phyloP scores from a whole-genome alignment of 257 asterid genomes.

The Salvia splendens region DNA sequence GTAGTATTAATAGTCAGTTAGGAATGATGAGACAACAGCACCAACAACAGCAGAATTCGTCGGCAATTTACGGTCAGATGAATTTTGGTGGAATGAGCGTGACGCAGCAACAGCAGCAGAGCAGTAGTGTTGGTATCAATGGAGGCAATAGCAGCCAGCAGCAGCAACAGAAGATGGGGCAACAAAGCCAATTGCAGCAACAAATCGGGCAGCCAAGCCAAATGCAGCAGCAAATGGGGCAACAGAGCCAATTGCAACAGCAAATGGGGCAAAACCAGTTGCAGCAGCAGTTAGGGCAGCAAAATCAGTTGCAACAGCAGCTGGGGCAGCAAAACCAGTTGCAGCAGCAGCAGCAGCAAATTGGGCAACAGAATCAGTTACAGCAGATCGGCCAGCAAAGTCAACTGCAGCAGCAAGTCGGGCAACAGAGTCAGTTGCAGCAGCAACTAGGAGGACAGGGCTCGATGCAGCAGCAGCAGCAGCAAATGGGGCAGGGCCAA shows the following conservation, averaged over 20 bases:
- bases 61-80: conserved; percentile 69
- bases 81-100: conserved; percentile 59
- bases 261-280: conserved; percentile 40
- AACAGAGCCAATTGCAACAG: conserved; percentile 6
- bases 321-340: conserved; percentile 40
- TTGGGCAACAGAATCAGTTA: conserved; percentile 37
- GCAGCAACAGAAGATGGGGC: conserved; percentile 49
- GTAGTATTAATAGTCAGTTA: conserved; percentile 47
- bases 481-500: conserved; percentile 45
- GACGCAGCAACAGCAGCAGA: conserved; percentile 44
- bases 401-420: conserved; percentile 10
- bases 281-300: conserved; percentile 50
- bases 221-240: conserved; percentile 43
- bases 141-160: conserved; percentile 37
- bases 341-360: conserved; percentile 46
- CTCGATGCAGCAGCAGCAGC: conserved; percentile 38
- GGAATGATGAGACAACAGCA: conserved; percentile 56
- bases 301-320: conserved; percentile 34
- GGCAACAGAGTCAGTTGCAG: background rate
- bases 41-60: conserved; percentile 42
- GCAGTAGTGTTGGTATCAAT: conserved; percentile 19
- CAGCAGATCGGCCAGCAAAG: conserved; percentile 1
- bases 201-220: conserved; percentile 40
- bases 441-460: conserved; percentile 28
- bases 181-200: conserved; percentile 40